Evolutionary conservation across 306 rosid genomes (phyloP), one percentile per base, ranked within the genome.

Genomic region (Amphicarpaea edgeworthii): DNA sequence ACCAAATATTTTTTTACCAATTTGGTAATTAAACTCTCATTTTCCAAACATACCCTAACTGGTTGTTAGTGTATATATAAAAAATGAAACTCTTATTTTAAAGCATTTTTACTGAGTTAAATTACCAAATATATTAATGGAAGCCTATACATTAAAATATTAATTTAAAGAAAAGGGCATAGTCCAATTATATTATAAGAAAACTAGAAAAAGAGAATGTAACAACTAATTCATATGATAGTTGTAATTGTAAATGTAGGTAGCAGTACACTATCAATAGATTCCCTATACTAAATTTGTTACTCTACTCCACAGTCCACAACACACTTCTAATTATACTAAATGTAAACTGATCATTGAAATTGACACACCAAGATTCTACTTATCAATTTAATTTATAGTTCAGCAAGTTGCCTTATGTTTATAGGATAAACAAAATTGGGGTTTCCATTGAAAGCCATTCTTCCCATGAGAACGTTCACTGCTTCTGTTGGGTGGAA

Each of bases 401-500:
- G 90, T 77, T 80, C 70, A 76, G 97, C 92, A 81, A 94, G 97
- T 80, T 89, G 92, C 72, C 70, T 68, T 26, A 90, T 79, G 82
- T 86, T 94, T 5, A 86, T 71, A 45, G 98, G 97, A 79, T 78
- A 88, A 76, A 86, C 84, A 68, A 73, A 16, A 70, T 71, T 82
- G 0, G 30, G 45, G 77, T 85, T 86, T 3, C 96, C 96, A 72
- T 23, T 81, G 78, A 95, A 90, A 69, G 96, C 98, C 74, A 69
- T 86, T 59, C 65, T 84, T 45, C 83, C 98, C 83, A 90, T 77
- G 8, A 92, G 75, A 77, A 88, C 47, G 85, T 92, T 92, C 23
- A 85, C 95, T 49, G 97, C 97, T 76, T 81, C 87, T 0, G 97
- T 94, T 53, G 98, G 97, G 80, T 92, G 98, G 61, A 90, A 94